phyloP scores from a whole-genome alignment of 768 basidiomycete species.

The Pleurotus cornucopiae region DNA sequence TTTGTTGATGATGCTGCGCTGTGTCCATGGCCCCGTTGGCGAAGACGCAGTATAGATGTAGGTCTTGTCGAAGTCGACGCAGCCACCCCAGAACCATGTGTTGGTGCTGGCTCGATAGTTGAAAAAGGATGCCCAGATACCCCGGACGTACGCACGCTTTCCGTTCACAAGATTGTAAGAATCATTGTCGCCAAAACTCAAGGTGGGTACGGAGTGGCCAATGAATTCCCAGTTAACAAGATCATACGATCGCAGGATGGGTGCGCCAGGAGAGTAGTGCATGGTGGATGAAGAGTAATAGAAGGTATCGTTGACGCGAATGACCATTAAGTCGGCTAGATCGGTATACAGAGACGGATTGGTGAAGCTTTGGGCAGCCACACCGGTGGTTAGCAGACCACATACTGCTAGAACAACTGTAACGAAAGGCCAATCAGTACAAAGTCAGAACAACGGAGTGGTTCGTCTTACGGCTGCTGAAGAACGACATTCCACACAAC shows the following conservation, averaged over 20 bases:
- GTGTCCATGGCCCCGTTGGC: slow-evolving; percentile 13
- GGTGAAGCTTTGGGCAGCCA: neutral
- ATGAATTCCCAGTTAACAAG: slow-evolving; percentile 17
- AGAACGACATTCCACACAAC: too few relatives aligned
- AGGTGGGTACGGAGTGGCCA: slow-evolving; percentile 15
- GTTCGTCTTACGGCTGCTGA: too few relatives aligned
- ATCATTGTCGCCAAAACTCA: slow-evolving; percentile 11
- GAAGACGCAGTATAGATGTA: slow-evolving; percentile 13
- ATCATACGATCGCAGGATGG: slow-evolving; percentile 16
- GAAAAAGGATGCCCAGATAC: slow-evolving; percentile 17
- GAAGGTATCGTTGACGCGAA: slow-evolving; percentile 14
- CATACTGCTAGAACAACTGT: too few relatives aligned
- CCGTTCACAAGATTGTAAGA: slow-evolving; percentile 13
- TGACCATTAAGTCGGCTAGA: slow-evolving; percentile 15
- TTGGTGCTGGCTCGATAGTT: slow-evolving; percentile 11
- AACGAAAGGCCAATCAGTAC: too few relatives aligned
- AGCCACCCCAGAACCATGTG: slow-evolving; percentile 16
- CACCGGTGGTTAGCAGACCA: too few relatives aligned
- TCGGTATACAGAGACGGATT: slow-evolving; percentile 12
- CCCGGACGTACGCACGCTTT: slow-evolving; percentile 14
- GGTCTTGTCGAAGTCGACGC: slow-evolving; percentile 14
- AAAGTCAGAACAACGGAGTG: too few relatives aligned
- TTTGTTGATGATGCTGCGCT: slow-evolving; percentile 10
- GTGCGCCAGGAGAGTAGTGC: slow-evolving; percentile 16
- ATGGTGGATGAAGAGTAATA: slow-evolving; percentile 17